Conservation (phyloP, 192 early-diverging fungal genomes). For the Backusella parvicylindrica region DNA sequence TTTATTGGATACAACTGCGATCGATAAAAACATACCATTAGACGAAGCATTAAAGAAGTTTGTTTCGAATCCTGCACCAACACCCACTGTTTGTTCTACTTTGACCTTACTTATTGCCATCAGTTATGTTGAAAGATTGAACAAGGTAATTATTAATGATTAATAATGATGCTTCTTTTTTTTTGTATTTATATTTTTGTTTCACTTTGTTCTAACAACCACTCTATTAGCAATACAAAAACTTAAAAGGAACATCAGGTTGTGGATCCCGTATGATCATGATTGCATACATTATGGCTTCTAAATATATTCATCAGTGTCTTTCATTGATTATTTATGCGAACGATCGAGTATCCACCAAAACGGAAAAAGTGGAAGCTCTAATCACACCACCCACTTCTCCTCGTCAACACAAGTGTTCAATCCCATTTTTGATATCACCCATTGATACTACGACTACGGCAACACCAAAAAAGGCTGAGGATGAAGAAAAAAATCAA, state of each 20-base stretch:
- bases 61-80: constrained; percentile 16
- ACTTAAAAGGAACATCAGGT: constrained; percentile 40
- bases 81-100: constrained; percentile 35
- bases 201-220: neutral
- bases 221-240: constrained; percentile 38
- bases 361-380: neutral
- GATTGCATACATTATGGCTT: constrained; percentile 47
- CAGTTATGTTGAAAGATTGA: constrained; percentile 44
- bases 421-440: neutral
- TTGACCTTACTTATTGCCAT: constrained; percentile 44
- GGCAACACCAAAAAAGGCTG: neutral
- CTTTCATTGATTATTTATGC: constrained; percentile 21
- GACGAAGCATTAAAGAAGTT: constrained; percentile 18
- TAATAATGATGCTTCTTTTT: neutral
- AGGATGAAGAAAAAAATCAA: neutral
- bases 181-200: neutral
- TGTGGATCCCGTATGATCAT: constrained; percentile 46
- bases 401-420: neutral
- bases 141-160: constrained; percentile 16
- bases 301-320: constrained; percentile 36
- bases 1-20: constrained; percentile 16
- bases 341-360: neutral
- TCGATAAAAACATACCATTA: constrained; percentile 9
- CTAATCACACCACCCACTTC: neutral
- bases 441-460: neutral